Evolutionary conservation across 2,329 filamentous ascomycete species (phyloP).

Genomic region (Shiraia sp.): DNA sequence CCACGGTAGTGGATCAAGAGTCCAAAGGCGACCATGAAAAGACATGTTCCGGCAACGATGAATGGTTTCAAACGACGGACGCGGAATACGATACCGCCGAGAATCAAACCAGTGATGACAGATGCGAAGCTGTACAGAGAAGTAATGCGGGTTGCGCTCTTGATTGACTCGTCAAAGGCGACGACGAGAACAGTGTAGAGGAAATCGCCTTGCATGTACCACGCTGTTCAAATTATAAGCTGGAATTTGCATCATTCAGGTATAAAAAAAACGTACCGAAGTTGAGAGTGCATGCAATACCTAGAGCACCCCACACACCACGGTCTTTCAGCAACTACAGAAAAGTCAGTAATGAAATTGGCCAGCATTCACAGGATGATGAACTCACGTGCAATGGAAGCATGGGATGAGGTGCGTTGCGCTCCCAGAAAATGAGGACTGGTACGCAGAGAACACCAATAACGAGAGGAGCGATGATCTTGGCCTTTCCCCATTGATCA

Average conservation of each 20-base stretch:
- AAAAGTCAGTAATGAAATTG: not conserved
- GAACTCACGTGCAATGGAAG: constrained; percentile 58
- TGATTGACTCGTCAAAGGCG: constrained; percentile 62
- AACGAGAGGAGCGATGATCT: constrained; percentile 56
- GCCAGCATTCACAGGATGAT: not conserved
- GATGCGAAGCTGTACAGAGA: constrained; percentile 63
- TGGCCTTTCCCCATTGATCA: constrained; percentile 55
- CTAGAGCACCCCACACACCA: constrained; percentile 65
- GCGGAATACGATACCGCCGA: constrained; percentile 60
- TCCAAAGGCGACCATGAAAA: constrained; percentile 69
- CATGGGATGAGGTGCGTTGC: constrained; percentile 55
- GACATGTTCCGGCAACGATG: constrained; percentile 62
- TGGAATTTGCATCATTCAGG: not conserved
- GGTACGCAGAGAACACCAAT: constrained; percentile 57
- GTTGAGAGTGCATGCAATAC: constrained; percentile 52
- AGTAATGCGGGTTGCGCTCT: constrained; percentile 61
- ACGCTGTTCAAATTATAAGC: constrained; percentile 34
- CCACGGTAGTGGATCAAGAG: constrained; percentile 68
- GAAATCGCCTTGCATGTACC: constrained; percentile 67
- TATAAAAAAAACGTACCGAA: constrained; percentile 9
- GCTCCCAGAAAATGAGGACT: constrained; percentile 60
- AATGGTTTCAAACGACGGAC: constrained; percentile 65
- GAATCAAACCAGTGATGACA: constrained; percentile 60
- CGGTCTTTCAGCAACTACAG: constrained; percentile 64
- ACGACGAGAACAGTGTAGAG: constrained; percentile 66